phyloP scores from a whole-genome alignment of 768 basidiomycete species.

The Leccinum aurantiacum region DNA sequence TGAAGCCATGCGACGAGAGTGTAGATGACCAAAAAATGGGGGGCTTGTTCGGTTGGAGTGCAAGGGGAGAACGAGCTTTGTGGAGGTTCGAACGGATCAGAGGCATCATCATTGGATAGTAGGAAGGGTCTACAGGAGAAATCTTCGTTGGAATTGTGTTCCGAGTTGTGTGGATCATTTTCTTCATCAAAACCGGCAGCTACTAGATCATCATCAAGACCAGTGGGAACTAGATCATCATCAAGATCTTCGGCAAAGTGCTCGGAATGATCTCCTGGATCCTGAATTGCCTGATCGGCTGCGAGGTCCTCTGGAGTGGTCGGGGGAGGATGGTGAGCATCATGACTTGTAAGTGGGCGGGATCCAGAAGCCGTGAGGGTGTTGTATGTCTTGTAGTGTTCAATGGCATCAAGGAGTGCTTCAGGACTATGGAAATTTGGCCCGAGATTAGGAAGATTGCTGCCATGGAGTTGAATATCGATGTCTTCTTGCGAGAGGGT shows the following conservation, averaged over 20 bases:
- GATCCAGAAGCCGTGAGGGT: background rate
- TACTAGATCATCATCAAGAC: no score
- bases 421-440: background rate
- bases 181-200: background rate
- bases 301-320: no score
- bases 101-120: background rate
- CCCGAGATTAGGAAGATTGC: background rate
- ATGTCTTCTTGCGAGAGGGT: background rate
- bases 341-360: background rate
- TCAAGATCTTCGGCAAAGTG: no score
- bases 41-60: background rate
- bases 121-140: no score
- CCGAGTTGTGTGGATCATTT: background rate
- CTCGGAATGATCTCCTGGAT: no score
- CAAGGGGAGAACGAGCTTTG: background rate
- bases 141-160: no score
- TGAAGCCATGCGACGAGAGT: background rate
- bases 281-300: background rate
- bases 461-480: background rate
- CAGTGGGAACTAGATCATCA: no score
- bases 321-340: background rate
- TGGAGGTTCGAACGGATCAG: background rate
- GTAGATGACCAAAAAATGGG: background rate
- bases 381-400: background rate
- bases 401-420: background rate